Base-by-base conservation (phyloP, 371 early-diverging fungal genomes). In the Mucor irregularis region DNA sequence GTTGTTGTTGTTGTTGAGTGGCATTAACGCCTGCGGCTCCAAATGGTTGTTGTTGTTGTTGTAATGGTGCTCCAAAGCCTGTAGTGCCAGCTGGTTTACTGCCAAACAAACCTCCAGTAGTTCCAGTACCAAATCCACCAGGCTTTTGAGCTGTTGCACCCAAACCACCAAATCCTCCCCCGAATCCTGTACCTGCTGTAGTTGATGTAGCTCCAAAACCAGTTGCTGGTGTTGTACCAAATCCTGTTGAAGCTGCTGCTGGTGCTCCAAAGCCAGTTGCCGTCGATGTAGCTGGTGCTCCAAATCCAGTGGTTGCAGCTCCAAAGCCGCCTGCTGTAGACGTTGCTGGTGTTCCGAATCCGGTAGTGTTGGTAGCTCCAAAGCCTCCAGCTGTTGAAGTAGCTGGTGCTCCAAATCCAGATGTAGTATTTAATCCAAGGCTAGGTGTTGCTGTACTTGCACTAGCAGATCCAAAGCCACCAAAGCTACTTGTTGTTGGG, bases 101-200 rank as follows among this genome's bases (percentile, higher is more conserved):
- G n/a, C 40, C 30, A 10, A 48, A 51, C 38, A 53, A 42, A 22
- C 34, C 47, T 14, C 59, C 53, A 25, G 37, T 30, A 3, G 49
- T 44, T 46, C 56, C 24, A n/a, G 60, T 7, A n/a, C 64, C 58
- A 37, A 66, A 62, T 26, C 58, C 64, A 19, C 58, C 67, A 58
- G 34, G 34, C 22, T 34, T 34, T 2, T 29, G 35, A 5, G 61
- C 26, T 19, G 56, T 40, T 43, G 51, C 9, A 34, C 59, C 51
- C 48, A 62, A 58, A 21, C 59, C 62, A 24, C 54, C 54, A 29
- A 43, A 51, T 26, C 51, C 51, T 26, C 45, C n/a, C n/a, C n/a
- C n/a, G n/a, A n/a, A n/a, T n/a, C n/a, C n/a, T n/a, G n/a, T n/a
- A n/a, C n/a, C 45, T 45, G 45, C 35, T n/a, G 44, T 30, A 24